Conservation (phyloP, 495 filamentous ascomycete species). For the Penicillium egyptiacum region DNA sequence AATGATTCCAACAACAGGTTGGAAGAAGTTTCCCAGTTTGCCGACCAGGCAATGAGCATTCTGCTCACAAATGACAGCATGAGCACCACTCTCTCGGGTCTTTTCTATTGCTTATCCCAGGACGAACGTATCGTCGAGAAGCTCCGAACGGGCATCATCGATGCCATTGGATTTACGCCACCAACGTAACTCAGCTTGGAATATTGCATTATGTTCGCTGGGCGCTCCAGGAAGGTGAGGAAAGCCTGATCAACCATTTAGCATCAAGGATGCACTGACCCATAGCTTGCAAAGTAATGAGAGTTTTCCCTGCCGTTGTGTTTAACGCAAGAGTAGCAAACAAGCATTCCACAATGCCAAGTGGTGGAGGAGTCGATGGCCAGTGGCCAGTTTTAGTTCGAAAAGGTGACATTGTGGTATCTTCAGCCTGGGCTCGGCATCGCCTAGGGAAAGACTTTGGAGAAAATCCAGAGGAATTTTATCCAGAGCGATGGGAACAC, state of each 20-base stretch:
- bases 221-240: slow-evolving; percentile 19
- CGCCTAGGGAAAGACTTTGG: slow-evolving; percentile 17
- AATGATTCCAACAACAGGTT: too few relatives aligned
- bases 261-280: neutral
- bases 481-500: slow-evolving; percentile 23
- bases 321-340: slow-evolving; percentile 5
- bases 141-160: slow-evolving; percentile 16
- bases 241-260: neutral
- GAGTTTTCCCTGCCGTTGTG: neutral
- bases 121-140: slow-evolving; percentile 15
- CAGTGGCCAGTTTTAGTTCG: slow-evolving; percentile 8
- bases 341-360: slow-evolving; percentile 9
- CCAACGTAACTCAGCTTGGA: slow-evolving; percentile 21
- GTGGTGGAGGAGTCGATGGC: slow-evolving; percentile 4
- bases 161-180: slow-evolving; percentile 10
- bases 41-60: slow-evolving; percentile 17
- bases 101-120: slow-evolving; percentile 17
- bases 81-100: slow-evolving; percentile 17
- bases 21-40: neutral
- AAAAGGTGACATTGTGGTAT: slow-evolving; percentile 18
- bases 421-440: slow-evolving; percentile 21
- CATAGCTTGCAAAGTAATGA: neutral
- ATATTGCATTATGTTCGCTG: slow-evolving; percentile 18
- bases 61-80: slow-evolving; percentile 24
- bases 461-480: slow-evolving; percentile 15